These are phyloP conservation scores for Leccinum huronense DNA, from an alignment of 1,284 basidiomycete species.

Conservation along the genomic window DNA sequence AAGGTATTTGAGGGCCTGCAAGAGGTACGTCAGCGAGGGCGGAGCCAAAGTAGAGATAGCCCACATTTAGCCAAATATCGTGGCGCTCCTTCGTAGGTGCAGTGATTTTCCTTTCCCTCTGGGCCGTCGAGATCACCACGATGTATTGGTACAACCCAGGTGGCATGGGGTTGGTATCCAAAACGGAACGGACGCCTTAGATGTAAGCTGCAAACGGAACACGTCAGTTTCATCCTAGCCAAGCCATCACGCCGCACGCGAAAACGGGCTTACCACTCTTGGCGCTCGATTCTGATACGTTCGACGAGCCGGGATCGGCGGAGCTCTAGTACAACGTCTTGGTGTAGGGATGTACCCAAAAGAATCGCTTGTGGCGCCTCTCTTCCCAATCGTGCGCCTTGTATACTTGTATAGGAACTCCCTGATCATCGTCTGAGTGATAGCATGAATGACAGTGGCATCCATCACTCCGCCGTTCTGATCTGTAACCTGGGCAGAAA, in stretches of 20 bases:
- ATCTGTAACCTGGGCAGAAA: conserved; percentile 38
- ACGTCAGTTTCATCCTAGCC: conserved; percentile 13
- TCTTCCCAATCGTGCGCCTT: conserved; percentile 88
- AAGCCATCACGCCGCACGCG: conserved; percentile 9
- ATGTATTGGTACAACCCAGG: conserved; percentile 92
- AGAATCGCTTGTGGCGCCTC: conserved; percentile 92
- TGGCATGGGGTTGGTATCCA: conserved; percentile 92
- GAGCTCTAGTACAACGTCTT: conserved; percentile 98
- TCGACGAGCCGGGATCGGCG: conserved; percentile 86
- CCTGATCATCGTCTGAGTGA: conserved; percentile 99
- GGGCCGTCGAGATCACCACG: conserved; percentile 88
- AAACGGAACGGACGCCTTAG: conserved; percentile 84
- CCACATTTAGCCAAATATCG: conserved; percentile 91
- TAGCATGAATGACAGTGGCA: conserved; percentile 87
- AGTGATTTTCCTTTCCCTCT: conserved; percentile 97
- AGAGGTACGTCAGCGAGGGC: conserved; percentile 16
- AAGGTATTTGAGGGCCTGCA: conserved; percentile 77
- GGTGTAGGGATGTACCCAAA: conserved; percentile 99
- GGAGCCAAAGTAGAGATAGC: conserved; percentile 27
- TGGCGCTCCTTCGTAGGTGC: conserved; percentile 93
- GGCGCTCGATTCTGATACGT: conserved; percentile 86
- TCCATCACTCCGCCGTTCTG: conserved; percentile 59
- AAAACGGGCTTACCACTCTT: conserved; percentile 81
- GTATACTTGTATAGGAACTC: conserved; percentile 99
- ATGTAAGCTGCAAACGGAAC: conserved; percentile 74